A percentile compares a stretch with the other conserved stretches of the same genome.
These are phyloP conservation scores for Lentinus brumalis DNA, from an alignment of 768 basidiomycete species.

Conservation along the genomic window DNA sequence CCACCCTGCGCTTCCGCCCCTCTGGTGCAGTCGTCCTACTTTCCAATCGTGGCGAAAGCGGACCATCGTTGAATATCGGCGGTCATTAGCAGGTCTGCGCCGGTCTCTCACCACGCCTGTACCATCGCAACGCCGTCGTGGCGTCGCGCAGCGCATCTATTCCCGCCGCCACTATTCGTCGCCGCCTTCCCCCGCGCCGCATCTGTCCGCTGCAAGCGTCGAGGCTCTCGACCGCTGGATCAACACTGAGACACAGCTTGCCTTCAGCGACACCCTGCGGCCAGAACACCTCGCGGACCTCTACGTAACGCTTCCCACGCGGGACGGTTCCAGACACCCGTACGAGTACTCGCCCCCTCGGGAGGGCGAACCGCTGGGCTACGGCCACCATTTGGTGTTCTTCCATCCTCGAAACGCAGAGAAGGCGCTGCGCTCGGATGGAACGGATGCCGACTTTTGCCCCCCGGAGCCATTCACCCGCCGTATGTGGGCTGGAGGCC, in stretches of 20 bases:
- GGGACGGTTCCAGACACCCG: constrained; percentile 52
- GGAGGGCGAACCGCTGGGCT: constrained; percentile 45
- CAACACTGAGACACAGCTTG: constrained; percentile 45
- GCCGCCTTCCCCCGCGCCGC: constrained; percentile 7
- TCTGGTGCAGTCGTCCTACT: constrained; percentile 6
- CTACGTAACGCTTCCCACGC: constrained; percentile 71
- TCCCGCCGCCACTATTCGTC: constrained; percentile 16
- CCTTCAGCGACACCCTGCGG: constrained; percentile 51
- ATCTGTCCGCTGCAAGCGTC: constrained; percentile 5
- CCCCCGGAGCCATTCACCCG: constrained; percentile 73
- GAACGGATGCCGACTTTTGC: constrained; percentile 71
- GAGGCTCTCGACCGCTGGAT: constrained; percentile 56
- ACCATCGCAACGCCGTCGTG: constrained; percentile 8
- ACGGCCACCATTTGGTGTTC: constrained; percentile 74
- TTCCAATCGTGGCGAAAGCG: constrained; percentile 15
- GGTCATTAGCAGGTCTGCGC: constrained; percentile 11
- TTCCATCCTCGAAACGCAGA: constrained; percentile 71
- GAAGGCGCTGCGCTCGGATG: constrained; percentile 57
- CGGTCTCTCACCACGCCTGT: constrained; percentile 15
- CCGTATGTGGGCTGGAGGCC: constrained; percentile 84
- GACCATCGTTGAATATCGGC: constrained; percentile 11
- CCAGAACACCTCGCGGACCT: constrained; percentile 63
- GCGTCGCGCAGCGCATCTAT: constrained; percentile 12
- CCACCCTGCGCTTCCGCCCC: background rate
- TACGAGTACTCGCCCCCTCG: constrained; percentile 41